Percentiles rank a stretch among this genome's conserved stretches.
These are phyloP conservation scores for Eruca vesicaria DNA, from an alignment of 441 rosid genomes.

Conservation along the genomic window DNA sequence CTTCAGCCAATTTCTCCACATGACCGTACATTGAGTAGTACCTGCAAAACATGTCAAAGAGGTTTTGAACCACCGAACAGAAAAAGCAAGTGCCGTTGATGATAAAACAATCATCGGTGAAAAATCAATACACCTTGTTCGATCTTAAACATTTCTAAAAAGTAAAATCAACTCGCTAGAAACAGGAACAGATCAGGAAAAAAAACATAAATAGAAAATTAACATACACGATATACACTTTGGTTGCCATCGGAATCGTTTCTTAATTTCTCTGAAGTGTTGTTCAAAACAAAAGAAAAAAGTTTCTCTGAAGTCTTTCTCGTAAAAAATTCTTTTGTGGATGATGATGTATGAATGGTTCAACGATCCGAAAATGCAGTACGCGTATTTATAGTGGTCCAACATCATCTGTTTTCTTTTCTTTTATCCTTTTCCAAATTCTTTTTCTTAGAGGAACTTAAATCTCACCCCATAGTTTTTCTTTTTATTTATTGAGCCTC, in stretches of 20 bases:
- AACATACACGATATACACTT: conserved; percentile 79
- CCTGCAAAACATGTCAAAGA: conserved; percentile 36
- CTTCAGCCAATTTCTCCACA: conserved; percentile 86
- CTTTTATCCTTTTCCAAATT: neutral
- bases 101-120: neutral
- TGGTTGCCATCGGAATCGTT: conserved; percentile 55
- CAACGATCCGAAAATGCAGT: conserved; percentile 25
- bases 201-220: neutral
- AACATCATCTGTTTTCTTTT: neutral
- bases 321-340: neutral
- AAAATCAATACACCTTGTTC: neutral
- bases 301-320: neutral
- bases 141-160: neutral
- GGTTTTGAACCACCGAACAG: neutral
- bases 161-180: neutral
- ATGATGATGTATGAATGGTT: neutral
- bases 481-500: neutral
- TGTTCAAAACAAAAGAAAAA: too few relatives aligned
- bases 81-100: neutral
- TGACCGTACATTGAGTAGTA: conserved; percentile 99
- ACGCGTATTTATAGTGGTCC: conserved; percentile 28
- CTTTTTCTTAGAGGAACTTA: neutral
- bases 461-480: neutral
- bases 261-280: neutral
- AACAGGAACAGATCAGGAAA: neutral